Conservation (phyloP, 1,139 yeast genomes). For the Hyphopichia pseudoburtonii region DNA sequence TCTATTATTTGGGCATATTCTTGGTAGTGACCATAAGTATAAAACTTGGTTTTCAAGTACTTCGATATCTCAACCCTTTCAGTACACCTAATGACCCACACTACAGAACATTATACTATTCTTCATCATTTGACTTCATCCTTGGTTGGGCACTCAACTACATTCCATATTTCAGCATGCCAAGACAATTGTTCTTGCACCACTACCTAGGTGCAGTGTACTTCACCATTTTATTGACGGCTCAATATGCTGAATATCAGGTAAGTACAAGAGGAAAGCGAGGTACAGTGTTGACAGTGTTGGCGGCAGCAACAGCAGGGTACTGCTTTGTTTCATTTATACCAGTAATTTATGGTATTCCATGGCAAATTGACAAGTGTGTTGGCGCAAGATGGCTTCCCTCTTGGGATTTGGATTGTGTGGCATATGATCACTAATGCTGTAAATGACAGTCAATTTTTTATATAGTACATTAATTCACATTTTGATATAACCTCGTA, state of each 20-base stretch:
- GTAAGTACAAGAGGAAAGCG: slow-evolving; percentile 16
- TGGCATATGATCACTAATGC: slow-evolving; percentile 13
- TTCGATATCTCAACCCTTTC: slow-evolving; percentile 37
- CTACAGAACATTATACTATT: slow-evolving; percentile 17
- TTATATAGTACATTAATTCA: too few species aligned
- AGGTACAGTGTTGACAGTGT: slow-evolving; percentile 18
- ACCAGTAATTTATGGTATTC: slow-evolving; percentile 37
- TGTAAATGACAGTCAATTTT: not conserved
- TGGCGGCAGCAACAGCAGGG: slow-evolving; percentile 14
- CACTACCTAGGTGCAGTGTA: slow-evolving; percentile 41
- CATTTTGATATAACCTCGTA: too few species aligned
- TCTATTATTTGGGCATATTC: slow-evolving; percentile 29
- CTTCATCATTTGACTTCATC: slow-evolving; percentile 23
- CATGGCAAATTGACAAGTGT: slow-evolving; percentile 33
- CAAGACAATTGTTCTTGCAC: slow-evolving; percentile 35
- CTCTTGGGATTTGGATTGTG: slow-evolving; percentile 40
- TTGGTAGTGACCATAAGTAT: slow-evolving; percentile 19
- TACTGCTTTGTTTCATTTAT: slow-evolving; percentile 19
- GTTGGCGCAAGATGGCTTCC: slow-evolving; percentile 27
- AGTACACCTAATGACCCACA: slow-evolving; percentile 14
- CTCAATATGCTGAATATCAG: slow-evolving; percentile 34
- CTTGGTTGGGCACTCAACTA: slow-evolving; percentile 40
- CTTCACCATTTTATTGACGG: slow-evolving; percentile 31
- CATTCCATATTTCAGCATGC: slow-evolving; percentile 33
- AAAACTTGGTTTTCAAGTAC: slow-evolving; percentile 18